phyloP scores from a whole-genome alignment of 768 basidiomycete species.

The Pleurotus cornucopiae region DNA sequence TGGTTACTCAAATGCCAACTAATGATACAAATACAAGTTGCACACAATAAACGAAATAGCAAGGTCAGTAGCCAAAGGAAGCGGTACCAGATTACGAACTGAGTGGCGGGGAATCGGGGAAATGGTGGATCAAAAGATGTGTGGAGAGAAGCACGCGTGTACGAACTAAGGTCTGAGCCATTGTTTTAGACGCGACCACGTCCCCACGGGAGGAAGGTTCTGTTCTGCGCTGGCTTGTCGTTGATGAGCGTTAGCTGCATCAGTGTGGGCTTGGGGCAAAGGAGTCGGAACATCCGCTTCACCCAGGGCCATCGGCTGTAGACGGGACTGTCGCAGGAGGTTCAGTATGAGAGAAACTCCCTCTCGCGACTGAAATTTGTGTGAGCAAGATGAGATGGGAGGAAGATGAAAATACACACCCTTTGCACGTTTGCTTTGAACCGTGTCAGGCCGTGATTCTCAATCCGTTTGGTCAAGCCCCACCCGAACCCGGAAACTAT shows the following conservation, averaged over 20 bases:
- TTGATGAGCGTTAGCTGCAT: neutral
- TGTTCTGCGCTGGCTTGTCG: neutral
- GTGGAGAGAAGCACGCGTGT: neutral
- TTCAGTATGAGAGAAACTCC: slow-evolving; percentile 81
- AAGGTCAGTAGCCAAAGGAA: neutral
- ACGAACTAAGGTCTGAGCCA: slow-evolving; percentile 30
- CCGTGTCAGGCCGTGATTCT: slow-evolving; percentile 76
- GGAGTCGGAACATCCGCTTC: slow-evolving; percentile 18
- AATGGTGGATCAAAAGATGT: neutral
- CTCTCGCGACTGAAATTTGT: slow-evolving; percentile 64
- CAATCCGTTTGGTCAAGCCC: slow-evolving; percentile 83
- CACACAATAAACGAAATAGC: neutral
- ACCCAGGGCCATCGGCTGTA: slow-evolving; percentile 51
- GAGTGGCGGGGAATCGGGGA: neutral
- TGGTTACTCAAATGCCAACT: neutral
- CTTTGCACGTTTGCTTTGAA: slow-evolving; percentile 88
- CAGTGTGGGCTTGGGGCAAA: slow-evolving; percentile 1
- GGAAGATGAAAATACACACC: slow-evolving; percentile 29
- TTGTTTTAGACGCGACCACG: slow-evolving; percentile 38
- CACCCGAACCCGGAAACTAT: slow-evolving; percentile 89
- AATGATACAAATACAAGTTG: slow-evolving; percentile 8
- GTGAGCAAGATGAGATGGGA: slow-evolving; percentile 5
- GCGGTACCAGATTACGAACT: neutral
- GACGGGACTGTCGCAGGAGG: slow-evolving; percentile 75
- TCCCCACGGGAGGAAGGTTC: slow-evolving; percentile 8